Evolutionary conservation across 495 filamentous ascomycete genomes (phyloP), one percentile per base, ranked within the genome.

Genomic region (Podospora pseudocomata): DNA sequence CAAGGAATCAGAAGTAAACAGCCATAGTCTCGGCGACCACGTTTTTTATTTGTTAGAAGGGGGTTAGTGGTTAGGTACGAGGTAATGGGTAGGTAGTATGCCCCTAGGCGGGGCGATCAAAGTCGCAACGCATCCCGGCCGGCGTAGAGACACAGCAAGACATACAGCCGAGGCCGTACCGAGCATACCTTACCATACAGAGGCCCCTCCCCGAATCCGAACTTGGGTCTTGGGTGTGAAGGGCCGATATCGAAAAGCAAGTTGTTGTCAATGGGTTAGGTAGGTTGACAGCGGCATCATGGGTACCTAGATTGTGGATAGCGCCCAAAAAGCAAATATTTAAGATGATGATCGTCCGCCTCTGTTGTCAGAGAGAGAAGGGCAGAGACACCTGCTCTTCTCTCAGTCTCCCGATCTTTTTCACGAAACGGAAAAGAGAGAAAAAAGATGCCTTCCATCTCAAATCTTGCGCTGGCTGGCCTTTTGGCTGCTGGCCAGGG

Each of bases 371-470:
- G 39, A 49, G 15, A 49, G 39, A 49, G 30, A 32, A 32, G 59
- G 16, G 59, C 59, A 61, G 59, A 61, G 59, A 61, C 59, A 61
- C 19, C 55, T 0, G 18, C 56, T 58, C 18, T 58, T 13, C 23
- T 61, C 27, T 27, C 7, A 20, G 20, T 30, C 27, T 30, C 23
- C 23, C 16, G 11, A 26, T 28, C 26, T 15, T 32, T 3, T 4
- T 32, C 16, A 23, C 26, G 4, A 7, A 26, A 57, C 54, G 20
- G 20, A 23, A 23, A 23, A 1, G 20, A 23, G 20, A 23, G 20
- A 23, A 23, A 28, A 6, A 61, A 28, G 59, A 61, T 61, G 59
- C 59, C 59, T 61, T 27, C 19, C 9, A 23, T 61, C 26, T 61
- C 59, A 5, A 61, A 61, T 28, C 30, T 61, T 26, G 59, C 59